A percentile compares a stretch with the other conserved stretches of the same genome.
These are phyloP conservation scores for Venturia nashicola DNA, from an alignment of 2,329 filamentous ascomycete species.

Conservation along the genomic window DNA sequence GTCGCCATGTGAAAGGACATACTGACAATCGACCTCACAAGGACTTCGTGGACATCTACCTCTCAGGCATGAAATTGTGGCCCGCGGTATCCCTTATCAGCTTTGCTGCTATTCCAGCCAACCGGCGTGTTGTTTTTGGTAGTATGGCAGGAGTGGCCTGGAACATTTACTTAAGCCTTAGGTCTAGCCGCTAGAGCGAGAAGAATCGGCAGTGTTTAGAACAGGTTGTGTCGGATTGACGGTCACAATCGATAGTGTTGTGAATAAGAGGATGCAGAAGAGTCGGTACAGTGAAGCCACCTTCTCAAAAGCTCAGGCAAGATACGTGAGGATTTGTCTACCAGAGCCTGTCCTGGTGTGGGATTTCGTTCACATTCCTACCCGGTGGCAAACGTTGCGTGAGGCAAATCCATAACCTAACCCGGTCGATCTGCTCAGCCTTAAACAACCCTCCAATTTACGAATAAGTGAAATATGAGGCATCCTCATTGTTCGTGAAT, in stretches of 20 bases:
- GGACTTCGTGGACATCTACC: slow-evolving; percentile 37
- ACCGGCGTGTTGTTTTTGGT: slow-evolving; percentile 58
- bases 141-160: slow-evolving; percentile 59
- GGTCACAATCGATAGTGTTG: background rate
- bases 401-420: no score
- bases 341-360: no score
- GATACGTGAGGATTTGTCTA: no score
- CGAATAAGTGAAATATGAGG: no score
- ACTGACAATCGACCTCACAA: slow-evolving; percentile 20
- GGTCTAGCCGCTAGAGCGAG: background rate
- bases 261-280: no score
- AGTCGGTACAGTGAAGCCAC: no score
- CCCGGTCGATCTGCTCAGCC: no score
- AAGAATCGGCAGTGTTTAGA: background rate
- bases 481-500: no score
- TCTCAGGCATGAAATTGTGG: slow-evolving; percentile 62
- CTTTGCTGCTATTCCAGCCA: slow-evolving; percentile 60
- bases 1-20: slow-evolving; percentile 20
- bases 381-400: no score
- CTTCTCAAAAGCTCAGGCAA: no score
- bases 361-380: no score
- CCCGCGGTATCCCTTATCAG: slow-evolving; percentile 57
- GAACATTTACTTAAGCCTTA: slow-evolving; percentile 57
- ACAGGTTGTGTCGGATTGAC: background rate
- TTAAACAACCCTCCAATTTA: no score